Conservation (phyloP, 768 basidiomycete genomes). For the Pholiota molesta region DNA sequence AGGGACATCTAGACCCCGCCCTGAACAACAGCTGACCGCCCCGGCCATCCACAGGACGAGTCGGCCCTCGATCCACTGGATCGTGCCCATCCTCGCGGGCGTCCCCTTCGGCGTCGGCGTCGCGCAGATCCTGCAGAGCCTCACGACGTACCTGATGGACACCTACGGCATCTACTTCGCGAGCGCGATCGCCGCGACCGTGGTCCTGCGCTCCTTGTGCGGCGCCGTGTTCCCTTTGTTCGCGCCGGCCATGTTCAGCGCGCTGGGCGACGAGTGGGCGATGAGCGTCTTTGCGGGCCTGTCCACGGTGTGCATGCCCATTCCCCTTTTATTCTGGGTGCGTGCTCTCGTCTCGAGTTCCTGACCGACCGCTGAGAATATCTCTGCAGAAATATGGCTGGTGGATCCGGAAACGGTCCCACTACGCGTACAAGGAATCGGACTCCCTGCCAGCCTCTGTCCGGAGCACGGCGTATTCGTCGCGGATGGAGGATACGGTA, state of each 20-base stretch:
- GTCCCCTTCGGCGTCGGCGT: slow-evolving; percentile 69
- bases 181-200: slow-evolving; percentile 69
- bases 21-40: neutral
- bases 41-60: slow-evolving; percentile 43
- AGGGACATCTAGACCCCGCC: neutral
- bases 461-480: slow-evolving; percentile 18
- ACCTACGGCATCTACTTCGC: slow-evolving; percentile 68
- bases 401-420: slow-evolving; percentile 49
- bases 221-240: slow-evolving; percentile 68
- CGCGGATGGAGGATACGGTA: slow-evolving; percentile 25
- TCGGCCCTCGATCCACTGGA: slow-evolving; percentile 58
- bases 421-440: slow-evolving; percentile 45
- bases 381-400: slow-evolving; percentile 49
- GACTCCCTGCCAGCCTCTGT: slow-evolving; percentile 12
- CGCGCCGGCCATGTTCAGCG: slow-evolving; percentile 51
- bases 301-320: slow-evolving; percentile 52
- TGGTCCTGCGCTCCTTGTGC: slow-evolving; percentile 64
- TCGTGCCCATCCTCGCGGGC: slow-evolving; percentile 67
- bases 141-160: slow-evolving; percentile 77
- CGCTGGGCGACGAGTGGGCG: slow-evolving; percentile 57
- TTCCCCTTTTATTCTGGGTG: slow-evolving; percentile 60
- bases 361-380: slow-evolving; percentile 3
- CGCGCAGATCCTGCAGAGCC: slow-evolving; percentile 63
- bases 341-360: slow-evolving; percentile 22
- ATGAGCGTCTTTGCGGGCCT: slow-evolving; percentile 58